phyloP scores from a whole-genome alignment of 768 basidiomycete genomes.

The Multifurca ochricompacta region DNA sequence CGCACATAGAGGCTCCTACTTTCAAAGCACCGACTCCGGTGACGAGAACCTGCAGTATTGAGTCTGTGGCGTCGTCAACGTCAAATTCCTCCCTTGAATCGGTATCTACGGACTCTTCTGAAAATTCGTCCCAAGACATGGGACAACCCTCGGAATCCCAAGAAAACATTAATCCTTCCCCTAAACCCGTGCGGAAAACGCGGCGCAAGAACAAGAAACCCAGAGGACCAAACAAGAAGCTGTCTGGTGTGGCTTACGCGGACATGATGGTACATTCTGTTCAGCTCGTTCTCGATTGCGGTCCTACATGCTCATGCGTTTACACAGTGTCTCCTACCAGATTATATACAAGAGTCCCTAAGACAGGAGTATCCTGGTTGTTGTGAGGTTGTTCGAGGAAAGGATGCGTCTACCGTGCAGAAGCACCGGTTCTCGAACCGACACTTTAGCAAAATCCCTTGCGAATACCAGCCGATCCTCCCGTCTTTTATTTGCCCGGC shows the following conservation, averaged over 20 bases:
- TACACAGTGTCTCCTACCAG: not conserved
- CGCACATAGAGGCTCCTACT: not conserved
- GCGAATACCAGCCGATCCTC: not conserved
- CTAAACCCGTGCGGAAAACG: not conserved
- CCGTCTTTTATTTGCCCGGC: not conserved
- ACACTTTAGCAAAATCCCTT: not conserved
- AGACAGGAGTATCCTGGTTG: not conserved
- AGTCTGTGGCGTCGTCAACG: not conserved
- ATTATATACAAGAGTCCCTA: not conserved
- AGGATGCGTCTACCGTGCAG: not conserved
- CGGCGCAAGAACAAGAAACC: not conserved
- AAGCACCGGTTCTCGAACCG: constrained; percentile 1
- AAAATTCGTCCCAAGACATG: not conserved
- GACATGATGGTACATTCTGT: constrained; percentile 1
- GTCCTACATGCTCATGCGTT: not conserved
- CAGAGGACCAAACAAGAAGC: not conserved
- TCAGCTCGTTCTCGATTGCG: not conserved
- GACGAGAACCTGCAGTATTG: not conserved
- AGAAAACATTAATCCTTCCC: too few relatives aligned
- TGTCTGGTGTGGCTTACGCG: not conserved
- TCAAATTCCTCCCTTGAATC: not conserved
- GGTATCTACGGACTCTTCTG: not conserved
- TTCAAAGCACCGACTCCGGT: not conserved
- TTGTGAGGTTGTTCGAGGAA: not conserved
- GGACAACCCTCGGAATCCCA: not conserved